phyloP scores from a whole-genome alignment of 805 yeast genomes.

The Scheffersomyces coipomensis region DNA sequence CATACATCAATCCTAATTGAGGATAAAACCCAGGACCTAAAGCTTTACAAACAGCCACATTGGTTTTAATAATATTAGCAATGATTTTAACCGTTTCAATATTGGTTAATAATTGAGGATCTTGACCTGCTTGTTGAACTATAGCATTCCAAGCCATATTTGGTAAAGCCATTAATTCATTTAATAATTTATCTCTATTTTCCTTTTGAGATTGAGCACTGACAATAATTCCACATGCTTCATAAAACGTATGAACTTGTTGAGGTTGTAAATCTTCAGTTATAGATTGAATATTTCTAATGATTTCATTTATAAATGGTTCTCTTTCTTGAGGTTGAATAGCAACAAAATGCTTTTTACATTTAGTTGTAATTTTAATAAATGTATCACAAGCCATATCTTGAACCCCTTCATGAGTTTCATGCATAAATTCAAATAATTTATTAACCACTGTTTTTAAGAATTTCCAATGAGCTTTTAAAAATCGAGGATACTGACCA shows the following conservation, averaged over 20 bases:
- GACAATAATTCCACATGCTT: conserved; percentile 93
- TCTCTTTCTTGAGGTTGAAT: conserved; percentile 81
- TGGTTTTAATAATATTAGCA: conserved; percentile 92
- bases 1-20: conserved; percentile 82
- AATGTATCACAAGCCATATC: conserved; percentile 99
- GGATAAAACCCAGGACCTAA: conserved; percentile 89
- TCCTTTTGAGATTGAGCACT: conserved; percentile 77
- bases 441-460: conserved; percentile 93
- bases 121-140: conserved; percentile 78
- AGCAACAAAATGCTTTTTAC: conserved; percentile 92
- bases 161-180: conserved; percentile 85
- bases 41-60: conserved; percentile 92
- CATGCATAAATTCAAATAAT: conserved; percentile 98
- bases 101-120: conserved; percentile 74
- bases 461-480: conserved; percentile 98
- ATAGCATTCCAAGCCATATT: conserved; percentile 93
- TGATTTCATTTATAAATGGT: conserved; percentile 90
- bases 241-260: conserved; percentile 96
- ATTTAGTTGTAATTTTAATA: conserved; percentile 90
- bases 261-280: conserved; percentile 95
- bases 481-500: conserved; percentile 96
- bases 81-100: conserved; percentile 87
- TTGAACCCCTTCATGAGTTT: conserved; percentile 99
- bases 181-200: conserved; percentile 67
- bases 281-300: conserved; percentile 74